phyloP scores from a whole-genome alignment of 2,329 filamentous ascomycete species.

The Zymoseptoria passerinii region DNA sequence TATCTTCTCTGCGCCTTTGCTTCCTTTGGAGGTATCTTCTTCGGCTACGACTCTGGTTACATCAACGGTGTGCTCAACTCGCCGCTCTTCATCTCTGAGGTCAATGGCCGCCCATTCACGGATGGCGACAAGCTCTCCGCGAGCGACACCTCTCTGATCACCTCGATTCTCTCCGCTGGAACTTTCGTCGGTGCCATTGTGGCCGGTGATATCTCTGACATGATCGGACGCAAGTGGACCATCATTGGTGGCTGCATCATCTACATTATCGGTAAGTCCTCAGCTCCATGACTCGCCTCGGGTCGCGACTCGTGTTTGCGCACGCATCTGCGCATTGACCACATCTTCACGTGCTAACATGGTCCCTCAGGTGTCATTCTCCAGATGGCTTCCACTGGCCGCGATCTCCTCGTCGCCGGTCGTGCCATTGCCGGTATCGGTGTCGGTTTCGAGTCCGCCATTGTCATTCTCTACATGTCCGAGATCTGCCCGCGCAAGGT shows the following conservation, averaged over 20 bases:
- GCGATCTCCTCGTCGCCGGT: slow-evolving; percentile 60
- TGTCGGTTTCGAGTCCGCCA: slow-evolving; percentile 72
- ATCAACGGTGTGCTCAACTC: slow-evolving; percentile 47
- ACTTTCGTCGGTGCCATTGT: slow-evolving; percentile 74
- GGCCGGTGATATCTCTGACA: slow-evolving; percentile 69
- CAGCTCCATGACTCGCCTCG: neutral
- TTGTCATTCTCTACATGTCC: slow-evolving; percentile 81
- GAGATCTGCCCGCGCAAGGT: slow-evolving; percentile 55
- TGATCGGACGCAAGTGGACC: slow-evolving; percentile 63
- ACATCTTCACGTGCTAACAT: slow-evolving; percentile 1
- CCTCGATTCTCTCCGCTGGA: slow-evolving; percentile 61
- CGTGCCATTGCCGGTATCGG: slow-evolving; percentile 69
- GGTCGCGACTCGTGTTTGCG: neutral
- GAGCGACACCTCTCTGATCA: slow-evolving; percentile 51
- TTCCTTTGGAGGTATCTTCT: slow-evolving; percentile 56
- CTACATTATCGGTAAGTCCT: slow-evolving; percentile 48
- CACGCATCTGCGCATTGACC: neutral
- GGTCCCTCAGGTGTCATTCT: slow-evolving; percentile 44
- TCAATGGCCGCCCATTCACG: slow-evolving; percentile 37
- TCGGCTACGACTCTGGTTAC: slow-evolving; percentile 71
- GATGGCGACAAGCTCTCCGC: slow-evolving; percentile 25
- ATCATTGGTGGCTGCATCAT: slow-evolving; percentile 63
- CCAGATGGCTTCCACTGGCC: slow-evolving; percentile 51
- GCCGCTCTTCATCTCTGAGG: slow-evolving; percentile 44
- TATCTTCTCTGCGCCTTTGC: slow-evolving; percentile 39